Base-by-base conservation (phyloP, 257 asterid species). In the Gardenia jasminoides region DNA sequence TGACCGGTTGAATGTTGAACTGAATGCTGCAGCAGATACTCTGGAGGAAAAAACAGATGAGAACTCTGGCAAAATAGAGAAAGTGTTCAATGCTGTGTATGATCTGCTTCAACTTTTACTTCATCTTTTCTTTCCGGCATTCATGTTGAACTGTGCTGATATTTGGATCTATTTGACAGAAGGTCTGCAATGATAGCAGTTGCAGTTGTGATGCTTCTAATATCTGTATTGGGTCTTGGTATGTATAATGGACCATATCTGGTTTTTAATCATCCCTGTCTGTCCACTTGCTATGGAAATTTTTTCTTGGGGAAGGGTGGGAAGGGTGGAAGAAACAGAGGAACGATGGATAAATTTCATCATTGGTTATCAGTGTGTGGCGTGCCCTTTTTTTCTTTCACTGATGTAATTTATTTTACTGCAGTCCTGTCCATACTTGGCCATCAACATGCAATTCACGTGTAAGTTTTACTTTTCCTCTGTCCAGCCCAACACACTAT, bases 171-270 rank as follows among this genome's bases (percentile, higher is more conserved):
- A 78, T 81, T 74, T 82, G 84, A 78, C 84, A 95, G 99, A 92
- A 84, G 90, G 84, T 89, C 90, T 41, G 88, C 95, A 13, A 84
- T 96, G 80, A 89, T 92, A 79, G 78, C 81, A 61, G 88, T 96
- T 82, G 97, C 99, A 0, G 87, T 86, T 5, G 90, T 92, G 81
- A 90, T 96, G 98, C 97, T 96, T 83, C 80, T 92, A 61, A 67
- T 93, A 75, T 93, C 98, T 47, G 58, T 96, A 80, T 78, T 96
- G 3, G 99, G 99, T 59, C 96, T 96, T 61, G 97, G 99, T 95
- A 91, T 73, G 97, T 76, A 59, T 84, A 70, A 22, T 17, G 26
- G 64, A 22, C 10, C 22, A 26, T 68, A 56, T 54, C 30, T 64
- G 64, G 13, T 75, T 22, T 26, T 69, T 52, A 10, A 41, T 31